phyloP scores from a whole-genome alignment of 164 flowering plant species.

The Protea cynaroides region DNA sequence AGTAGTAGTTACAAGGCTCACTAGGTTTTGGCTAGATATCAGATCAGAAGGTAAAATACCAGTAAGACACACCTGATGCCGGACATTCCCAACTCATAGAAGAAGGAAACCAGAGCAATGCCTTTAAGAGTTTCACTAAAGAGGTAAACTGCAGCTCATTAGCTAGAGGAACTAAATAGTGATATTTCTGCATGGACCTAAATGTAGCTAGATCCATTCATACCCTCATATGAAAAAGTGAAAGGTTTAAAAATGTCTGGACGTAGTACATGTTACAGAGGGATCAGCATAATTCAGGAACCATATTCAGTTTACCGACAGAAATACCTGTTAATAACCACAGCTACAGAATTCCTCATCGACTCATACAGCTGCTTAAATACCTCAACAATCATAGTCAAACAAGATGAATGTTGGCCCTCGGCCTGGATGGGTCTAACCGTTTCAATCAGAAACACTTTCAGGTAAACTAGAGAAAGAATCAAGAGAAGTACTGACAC shows the following conservation, averaged over 20 bases:
- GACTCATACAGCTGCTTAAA: slow-evolving; percentile 40
- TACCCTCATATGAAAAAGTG: no score
- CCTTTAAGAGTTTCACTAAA: slow-evolving; percentile 57
- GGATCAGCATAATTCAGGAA: not conserved
- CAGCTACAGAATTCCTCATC: slow-evolving; percentile 53
- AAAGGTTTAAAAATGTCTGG: no score
- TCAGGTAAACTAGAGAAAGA: slow-evolving; percentile 55
- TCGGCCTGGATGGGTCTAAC: slow-evolving; percentile 25
- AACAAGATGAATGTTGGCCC: slow-evolving; percentile 25
- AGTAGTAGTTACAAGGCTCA: not conserved
- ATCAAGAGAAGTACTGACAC: slow-evolving; percentile 71
- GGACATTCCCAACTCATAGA: slow-evolving; percentile 88
- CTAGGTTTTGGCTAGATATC: not conserved
- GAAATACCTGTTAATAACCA: slow-evolving; percentile 51
- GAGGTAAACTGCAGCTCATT: slow-evolving; percentile 10
- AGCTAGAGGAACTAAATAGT: not conserved
- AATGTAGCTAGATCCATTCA: no score
- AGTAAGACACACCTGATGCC: slow-evolving; percentile 72
- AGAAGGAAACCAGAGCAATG: slow-evolving; percentile 67
- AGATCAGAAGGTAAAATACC: slow-evolving; percentile 30
- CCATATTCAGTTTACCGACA: not conserved
- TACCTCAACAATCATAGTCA: slow-evolving; percentile 25
- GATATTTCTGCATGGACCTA: no score
- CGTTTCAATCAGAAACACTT: slow-evolving; percentile 64
- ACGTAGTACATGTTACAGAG: not conserved